Base-by-base conservation (phyloP, 495 filamentous ascomycete species). In the Podospora tetraspora region DNA sequence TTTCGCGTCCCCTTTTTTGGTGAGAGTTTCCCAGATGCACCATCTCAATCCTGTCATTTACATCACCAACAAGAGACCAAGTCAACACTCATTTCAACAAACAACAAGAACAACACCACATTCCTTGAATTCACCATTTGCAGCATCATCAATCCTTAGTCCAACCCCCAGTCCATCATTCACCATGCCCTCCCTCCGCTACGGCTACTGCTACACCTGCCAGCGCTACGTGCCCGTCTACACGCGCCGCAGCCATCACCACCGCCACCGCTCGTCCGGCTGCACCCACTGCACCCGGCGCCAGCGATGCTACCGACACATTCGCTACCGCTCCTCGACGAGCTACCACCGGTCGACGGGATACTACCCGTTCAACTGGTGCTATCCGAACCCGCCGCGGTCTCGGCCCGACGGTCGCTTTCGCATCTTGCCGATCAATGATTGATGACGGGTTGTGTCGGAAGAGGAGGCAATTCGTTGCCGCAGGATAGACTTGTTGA, bases 171-270 rank as follows among this genome's bases (percentile, higher is more conserved):
- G 13, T 6, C 16, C 37, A 16, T 43, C 10, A 13, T 43, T 52
- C 43, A 52, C 11, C 2, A 63, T 63, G 61, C 61, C 61, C 10
- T 63, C 43, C 43, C 43, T 52, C 62, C 62, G 58, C 30, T 62
- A 67, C 58, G 59, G 59, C 24, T 67, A 67, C 65, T 67, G 65
- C 22, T 29, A 56, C 65, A 61, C 65, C 32, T 67, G 65, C 34
- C 22, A 22, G 16, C 65, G 65, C 65, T 67, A 67, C 58, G 65
- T 67, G 23, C 59, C 58, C 12, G 65, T 67, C 32, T 67, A 67
- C 58, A 22, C 58, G 29, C 58, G 58, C 29, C n/a, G 37, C 21
- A 30, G 62, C 12, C 21, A 64, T 10, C 62, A 34, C 6, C 21
- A 64, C 13, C 62, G 23, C 30, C 30, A 64, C 23, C 62, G 62